Percentiles rank a stretch among this genome's conserved stretches.
phyloP scores from a whole-genome alignment of 495 filamentous ascomycete genomes.

The Aspergillus mulundensis region DNA sequence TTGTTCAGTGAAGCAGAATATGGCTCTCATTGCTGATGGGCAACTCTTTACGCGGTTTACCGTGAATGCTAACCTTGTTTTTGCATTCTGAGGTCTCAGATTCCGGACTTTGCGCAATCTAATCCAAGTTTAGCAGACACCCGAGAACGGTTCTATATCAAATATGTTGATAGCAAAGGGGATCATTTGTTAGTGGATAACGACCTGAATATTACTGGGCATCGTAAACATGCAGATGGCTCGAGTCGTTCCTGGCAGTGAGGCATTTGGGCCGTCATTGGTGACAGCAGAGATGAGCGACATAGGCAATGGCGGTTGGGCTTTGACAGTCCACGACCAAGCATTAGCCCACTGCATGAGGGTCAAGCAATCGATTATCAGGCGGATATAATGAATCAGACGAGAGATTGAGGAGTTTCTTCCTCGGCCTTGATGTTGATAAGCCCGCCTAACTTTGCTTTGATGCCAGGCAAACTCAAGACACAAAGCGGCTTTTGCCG shows the following conservation, averaged over 20 bases:
- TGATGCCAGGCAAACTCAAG: too few relatives aligned
- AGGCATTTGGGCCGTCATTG: conserved; percentile 33
- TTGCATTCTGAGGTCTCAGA: background rate
- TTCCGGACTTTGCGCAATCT: too few relatives aligned
- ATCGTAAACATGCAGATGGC: conserved; percentile 41
- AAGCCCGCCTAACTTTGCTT: too few relatives aligned
- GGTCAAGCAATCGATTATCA: background rate
- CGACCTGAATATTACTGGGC: conserved; percentile 34
- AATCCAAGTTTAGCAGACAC: background rate
- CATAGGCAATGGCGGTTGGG: conserved; percentile 11
- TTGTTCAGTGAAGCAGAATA: conserved; percentile 20
- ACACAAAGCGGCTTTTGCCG: too few relatives aligned
- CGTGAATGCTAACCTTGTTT: conserved; percentile 20
- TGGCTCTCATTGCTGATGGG: conserved; percentile 22
- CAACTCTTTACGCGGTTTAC: conserved; percentile 19
- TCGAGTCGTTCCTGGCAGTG: conserved; percentile 21
- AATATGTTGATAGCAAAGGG: conserved; percentile 41
- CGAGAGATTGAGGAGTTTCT: background rate
- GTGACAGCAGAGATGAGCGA: conserved; percentile 31
- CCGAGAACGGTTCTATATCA: conserved; percentile 29
- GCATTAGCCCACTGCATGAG: background rate
- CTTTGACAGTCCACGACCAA: background rate
- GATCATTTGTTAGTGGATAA: conserved; percentile 41
- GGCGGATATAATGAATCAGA: background rate
- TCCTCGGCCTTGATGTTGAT: background rate